Evolutionary conservation across 352 stramenopile species (phyloP), one percentile per base, ranked within the genome.

Genomic region (Phytophthora pini): DNA sequence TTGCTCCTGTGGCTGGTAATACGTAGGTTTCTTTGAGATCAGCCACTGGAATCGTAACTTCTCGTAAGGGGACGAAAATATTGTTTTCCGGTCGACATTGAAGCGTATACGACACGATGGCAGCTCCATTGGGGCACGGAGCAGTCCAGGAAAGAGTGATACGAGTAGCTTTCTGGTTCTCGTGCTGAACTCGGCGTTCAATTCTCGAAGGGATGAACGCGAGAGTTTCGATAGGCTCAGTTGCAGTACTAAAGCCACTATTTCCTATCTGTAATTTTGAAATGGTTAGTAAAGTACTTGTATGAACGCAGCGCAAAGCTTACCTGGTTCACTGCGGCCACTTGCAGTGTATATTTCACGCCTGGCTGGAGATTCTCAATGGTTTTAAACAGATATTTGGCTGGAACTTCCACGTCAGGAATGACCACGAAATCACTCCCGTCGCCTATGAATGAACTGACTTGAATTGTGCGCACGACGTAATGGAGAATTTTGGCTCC

Each of bases 131-230:
- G 1, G 80, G 57, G 27, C 58, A 77, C 0, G 82, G 85, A 13
- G 70, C 54, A 3, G 62, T 68, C 85, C 85, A 93, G 13, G 62
- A 70, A 2, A 93, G 56, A 2, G 70, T 66, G 24, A 93, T 74
- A 2, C 58, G 77, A 2, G 68, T 77, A 7, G 85, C 61, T 38
- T 64, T 45, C 2, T 74, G 60, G 22, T 85, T 68, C 5, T 49
- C 51, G 41, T 79, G 62, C 8, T 82, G 64, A 2, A 86, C 71
- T 0, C 76, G 53, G 13, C 70, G 72, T 0, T 80, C 69, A 12
- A 93, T 72, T 46, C 72, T 68, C 2, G 79, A 87, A 1, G 85
- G 82, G 2, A 84, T 56, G 58, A 87, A 93, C 3, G 84, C 82
- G 7, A 90, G 70, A 1, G 84, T 93, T 46, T 88, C 79, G 4